Base-by-base conservation (phyloP, 2,329 filamentous ascomycete species). In the Fusarium guadeloupense region DNA sequence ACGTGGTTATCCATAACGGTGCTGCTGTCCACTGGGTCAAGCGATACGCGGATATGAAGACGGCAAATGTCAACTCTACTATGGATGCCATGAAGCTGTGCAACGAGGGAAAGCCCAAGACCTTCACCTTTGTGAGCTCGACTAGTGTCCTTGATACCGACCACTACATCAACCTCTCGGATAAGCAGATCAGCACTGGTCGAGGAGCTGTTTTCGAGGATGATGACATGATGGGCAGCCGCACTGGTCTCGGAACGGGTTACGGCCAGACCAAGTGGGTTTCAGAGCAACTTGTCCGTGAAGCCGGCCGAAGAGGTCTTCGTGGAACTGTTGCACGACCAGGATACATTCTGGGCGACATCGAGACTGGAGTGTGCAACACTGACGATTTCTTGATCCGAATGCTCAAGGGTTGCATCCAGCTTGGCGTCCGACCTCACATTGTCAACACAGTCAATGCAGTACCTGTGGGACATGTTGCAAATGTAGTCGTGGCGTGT, bases 181-280 rank as follows among this genome's bases (percentile, higher is more conserved):
- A 89, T 6, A 39, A 70, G 56, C 54, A 71, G 49, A 54, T 51
- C 28, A 50, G 59, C 43, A 83, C 83, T 26, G 89, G 90, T 9
- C 86, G 85, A 8, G 80, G 80, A 17, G 85, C 86, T 30, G 41
- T 43, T 20, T 23, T 51, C 9, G 45, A 51, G 6, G 45, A 31
- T n/a, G 93, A 97, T 72, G 88, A 94, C 64, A 81, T 97, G 59
- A 80, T 85, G 65, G 92, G 93, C 47, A 93, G 91, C 69, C 83
- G 87, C 33, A 87, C 81, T 46, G 91, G 91, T 26, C 85, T 97
- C 2, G 87, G 87, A 33, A 97, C 91, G 1, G 93, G 94, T 6
- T 97, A 97, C 69, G 93, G 94, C 4, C 93, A 97, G 75, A 87
- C 86, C 64, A 97, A 98, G 78, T 97, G 93, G 93, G 90, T 85